A percentile compares a stretch with the other conserved stretches of the same genome.
These are phyloP conservation scores for Hapsidospora chrysogenum DNA, from an alignment of 495 filamentous ascomycete genomes.

Conservation along the genomic window DNA sequence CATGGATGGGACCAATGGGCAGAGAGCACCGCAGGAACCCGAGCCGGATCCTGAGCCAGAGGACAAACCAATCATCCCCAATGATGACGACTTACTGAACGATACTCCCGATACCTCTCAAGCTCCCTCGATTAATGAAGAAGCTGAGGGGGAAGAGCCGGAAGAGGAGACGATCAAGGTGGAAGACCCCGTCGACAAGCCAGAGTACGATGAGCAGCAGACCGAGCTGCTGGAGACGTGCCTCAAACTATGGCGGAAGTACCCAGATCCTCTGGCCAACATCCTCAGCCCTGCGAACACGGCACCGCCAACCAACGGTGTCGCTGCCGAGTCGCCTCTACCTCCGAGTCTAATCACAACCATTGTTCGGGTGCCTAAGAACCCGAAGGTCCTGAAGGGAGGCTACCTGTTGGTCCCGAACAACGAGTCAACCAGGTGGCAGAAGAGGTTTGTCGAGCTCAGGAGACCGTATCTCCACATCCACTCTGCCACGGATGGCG, in stretches of 20 bases:
- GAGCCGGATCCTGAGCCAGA: neutral
- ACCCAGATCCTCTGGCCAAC: slow-evolving; percentile 53
- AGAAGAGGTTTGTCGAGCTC: slow-evolving; percentile 83
- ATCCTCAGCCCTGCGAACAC: slow-evolving; percentile 64
- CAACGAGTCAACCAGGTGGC: slow-evolving; percentile 60
- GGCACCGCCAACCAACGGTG: slow-evolving; percentile 54
- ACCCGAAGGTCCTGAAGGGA: slow-evolving; percentile 57
- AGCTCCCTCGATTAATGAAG: slow-evolving; percentile 7
- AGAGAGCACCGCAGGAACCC: neutral
- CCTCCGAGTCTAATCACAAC: slow-evolving; percentile 46
- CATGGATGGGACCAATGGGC: slow-evolving; percentile 2
- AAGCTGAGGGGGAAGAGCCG: slow-evolving; percentile 5
- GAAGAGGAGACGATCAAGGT: slow-evolving; percentile 5
- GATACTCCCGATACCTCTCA: slow-evolving; percentile 24
- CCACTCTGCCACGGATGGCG: slow-evolving; percentile 64
- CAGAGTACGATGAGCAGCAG: slow-evolving; percentile 38
- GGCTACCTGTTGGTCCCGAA: slow-evolving; percentile 73
- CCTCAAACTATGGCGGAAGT: slow-evolving; percentile 60
- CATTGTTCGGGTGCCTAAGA: slow-evolving; percentile 55
- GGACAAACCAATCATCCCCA: neutral
- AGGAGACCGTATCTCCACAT: slow-evolving; percentile 85
- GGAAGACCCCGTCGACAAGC: slow-evolving; percentile 2
- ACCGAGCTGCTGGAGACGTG: slow-evolving; percentile 48
- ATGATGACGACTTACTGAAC: slow-evolving; percentile 28
- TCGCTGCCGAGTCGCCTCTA: slow-evolving; percentile 15